Base-by-base conservation (phyloP, 139 green algal species). In the Chlamydomonas sphaeroides region DNA sequence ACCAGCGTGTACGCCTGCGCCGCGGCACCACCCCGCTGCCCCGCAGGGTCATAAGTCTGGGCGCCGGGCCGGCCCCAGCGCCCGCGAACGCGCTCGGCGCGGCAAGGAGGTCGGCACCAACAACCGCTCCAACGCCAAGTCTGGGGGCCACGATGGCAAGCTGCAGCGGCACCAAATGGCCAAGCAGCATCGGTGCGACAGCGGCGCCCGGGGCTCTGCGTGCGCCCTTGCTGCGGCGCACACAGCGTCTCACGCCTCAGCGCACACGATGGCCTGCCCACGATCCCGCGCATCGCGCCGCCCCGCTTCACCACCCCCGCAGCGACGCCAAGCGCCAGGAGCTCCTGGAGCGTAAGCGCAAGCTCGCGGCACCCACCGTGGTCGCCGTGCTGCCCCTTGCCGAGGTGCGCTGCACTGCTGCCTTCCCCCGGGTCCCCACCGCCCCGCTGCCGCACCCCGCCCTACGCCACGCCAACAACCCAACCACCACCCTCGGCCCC, bases 301-400 rank as follows among this genome's bases (percentile, higher is more conserved):
- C n/a, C n/a, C n/a, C n/a, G n/a, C n/a, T n/a, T n/a, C n/a, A n/a
- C n/a, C 17, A 17, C 17, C 35, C 23, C 35, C 18, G 32, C 85
- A 94, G 93, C 21, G 91, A 95, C 30, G 53, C 86, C 32, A 95
- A 96, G 84, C 88, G 90, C 6, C 78, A 88, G 36, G 86, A 95
- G 80, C 68, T 92, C 28, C 68, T 96, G 35, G 87, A 93, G 20
- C 62, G 80, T 35, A 88, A 88, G 41, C 88, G 93, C 2, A 77
- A 76, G 28, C 45, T 73, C 25, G 69, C 51, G 15, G 85, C 92
- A 10, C 93, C 94, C 0, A 48, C 90, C 0, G 88, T 97, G 17
- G 91, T 97, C 20, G 88, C 85, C 0, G 35, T 97, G 63, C 88
- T 97, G 66, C 94, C 93, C 0, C 79, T 97, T 2, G 94, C 90